phyloP scores from a whole-genome alignment of 768 basidiomycete genomes.

The Phanerochaete sordida region DNA sequence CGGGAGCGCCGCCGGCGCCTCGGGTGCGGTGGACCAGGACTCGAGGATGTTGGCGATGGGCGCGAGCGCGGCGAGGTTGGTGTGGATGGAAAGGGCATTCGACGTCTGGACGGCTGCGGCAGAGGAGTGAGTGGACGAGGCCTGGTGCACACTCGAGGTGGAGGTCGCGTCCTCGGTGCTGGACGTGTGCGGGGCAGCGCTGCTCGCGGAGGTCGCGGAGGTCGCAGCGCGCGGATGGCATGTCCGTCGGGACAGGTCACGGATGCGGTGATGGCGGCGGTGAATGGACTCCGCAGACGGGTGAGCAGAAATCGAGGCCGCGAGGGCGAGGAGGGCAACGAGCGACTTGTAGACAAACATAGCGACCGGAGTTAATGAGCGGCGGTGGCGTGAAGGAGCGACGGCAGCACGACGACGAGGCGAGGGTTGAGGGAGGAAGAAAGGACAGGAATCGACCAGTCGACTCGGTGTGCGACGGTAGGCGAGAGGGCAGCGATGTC shows the following conservation, averaged over 20 bases:
- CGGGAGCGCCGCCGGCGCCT: slow-evolving; percentile 30
- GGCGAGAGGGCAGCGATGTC: neutral
- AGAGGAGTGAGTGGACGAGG: slow-evolving; percentile 7
- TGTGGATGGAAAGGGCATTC: slow-evolving; percentile 1
- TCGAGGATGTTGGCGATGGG: slow-evolving; percentile 27
- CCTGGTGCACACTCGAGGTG: neutral
- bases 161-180: neutral
- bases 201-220: neutral
- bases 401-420: neutral
- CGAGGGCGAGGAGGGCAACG: slow-evolving; percentile 13
- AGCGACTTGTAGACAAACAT: slow-evolving; percentile 14
- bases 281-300: neutral
- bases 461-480: neutral
- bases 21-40: slow-evolving; percentile 47
- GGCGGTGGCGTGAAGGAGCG: neutral
- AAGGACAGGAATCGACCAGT: slow-evolving; percentile 1
- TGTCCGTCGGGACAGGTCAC: neutral
- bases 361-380: neutral
- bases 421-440: neutral
- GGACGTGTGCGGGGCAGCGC: neutral
- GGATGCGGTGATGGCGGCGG: slow-evolving; percentile 3
- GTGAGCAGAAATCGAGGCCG: slow-evolving; percentile 8
- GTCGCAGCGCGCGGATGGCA: slow-evolving; percentile 2
- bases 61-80: slow-evolving; percentile 34
- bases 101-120: neutral